Base-by-base conservation (phyloP, 2,329 filamentous ascomycete species). In the Aschersonia sp. region DNA sequence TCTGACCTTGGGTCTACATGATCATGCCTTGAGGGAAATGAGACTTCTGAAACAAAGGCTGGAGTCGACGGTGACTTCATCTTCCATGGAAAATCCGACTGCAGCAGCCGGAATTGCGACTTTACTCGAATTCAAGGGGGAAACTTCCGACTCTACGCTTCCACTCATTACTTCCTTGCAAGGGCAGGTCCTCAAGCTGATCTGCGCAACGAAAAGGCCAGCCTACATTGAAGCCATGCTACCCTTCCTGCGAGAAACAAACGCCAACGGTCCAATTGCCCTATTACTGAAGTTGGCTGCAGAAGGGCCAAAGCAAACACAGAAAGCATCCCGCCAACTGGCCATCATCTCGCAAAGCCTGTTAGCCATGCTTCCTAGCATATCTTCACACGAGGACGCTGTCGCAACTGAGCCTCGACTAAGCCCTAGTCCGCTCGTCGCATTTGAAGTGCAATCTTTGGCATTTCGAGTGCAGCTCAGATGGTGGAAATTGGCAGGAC, bases 11-110 rank as follows among this genome's bases (percentile, higher is more conserved):
- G 76, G 78, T 1, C 61, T 88, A 46, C 75, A 83, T 43, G 76
- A 79, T n/a, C 68, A 82, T 49, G 84, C 85, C 0, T 63, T 79
- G 42, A 85, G 79, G 56, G 85, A 89, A 56, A 60, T 89, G 50
- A 69, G 76, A 41, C 65, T 80, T 9, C 60, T 89, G 53, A 87
- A 85, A 60, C 71, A 67, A 50, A 71, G 78, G 33, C 55, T 89
- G 42, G 78, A 83, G 44, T 54, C 54, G 30, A 46, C 55, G 2
- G 46, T 53, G 43, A 64, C 62, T 44, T 46, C 60, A 6, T 42
- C 54, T 6, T 54, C 58, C 40, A 47, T 58, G 1, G 60, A 65
- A 40, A 50, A 61, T 3, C 60, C 60, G 42, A 63, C 51, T 6
- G 53, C 53, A n/a, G 50, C 59, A 7, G 55, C 57, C 22, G 53